Conservation (phyloP, 345 rosid species). For the Isatis tinctoria region DNA sequence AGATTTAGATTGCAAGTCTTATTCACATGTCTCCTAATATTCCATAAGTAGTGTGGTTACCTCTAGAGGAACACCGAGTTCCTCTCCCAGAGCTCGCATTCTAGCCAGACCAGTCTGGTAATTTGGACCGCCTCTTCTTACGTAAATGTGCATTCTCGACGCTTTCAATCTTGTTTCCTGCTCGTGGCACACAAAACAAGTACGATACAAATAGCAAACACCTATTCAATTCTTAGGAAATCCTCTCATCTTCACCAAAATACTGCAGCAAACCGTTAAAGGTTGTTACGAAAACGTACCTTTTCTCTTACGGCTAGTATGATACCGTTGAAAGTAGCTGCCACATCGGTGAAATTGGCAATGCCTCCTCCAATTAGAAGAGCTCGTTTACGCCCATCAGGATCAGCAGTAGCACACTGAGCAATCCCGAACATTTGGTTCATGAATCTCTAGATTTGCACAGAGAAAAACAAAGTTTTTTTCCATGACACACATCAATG, state of each 20-base stretch:
- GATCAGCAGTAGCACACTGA: slow-evolving; percentile 91
- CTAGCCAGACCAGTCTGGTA: slow-evolving; percentile 83
- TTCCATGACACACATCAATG: slow-evolving; percentile 62
- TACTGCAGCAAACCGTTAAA: not conserved
- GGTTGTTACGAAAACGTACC: slow-evolving; percentile 34
- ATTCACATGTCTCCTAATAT: not conserved
- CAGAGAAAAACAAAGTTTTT: not conserved
- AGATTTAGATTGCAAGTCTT: not conserved
- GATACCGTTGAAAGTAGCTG: slow-evolving; percentile 92
- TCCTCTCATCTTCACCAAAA: slow-evolving; percentile 7
- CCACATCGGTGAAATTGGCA: slow-evolving; percentile 96
- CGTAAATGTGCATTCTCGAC: slow-evolving; percentile 89
- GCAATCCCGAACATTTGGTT: not conserved
- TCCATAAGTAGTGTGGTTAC: slow-evolving; percentile 35
- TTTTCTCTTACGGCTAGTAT: slow-evolving; percentile 87
- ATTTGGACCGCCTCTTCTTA: slow-evolving; percentile 94
- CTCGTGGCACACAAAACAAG: not conserved
- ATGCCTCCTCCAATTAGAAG: slow-evolving; percentile 96
- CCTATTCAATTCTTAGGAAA: not conserved
- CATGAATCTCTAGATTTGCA: not conserved
- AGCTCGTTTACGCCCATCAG: slow-evolving; percentile 91
- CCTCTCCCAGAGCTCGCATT: slow-evolving; percentile 85
- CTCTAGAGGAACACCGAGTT: slow-evolving; percentile 85
- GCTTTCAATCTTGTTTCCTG: slow-evolving; percentile 91
- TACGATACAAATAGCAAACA: not conserved